phyloP scores from a whole-genome alignment of 2,329 filamentous ascomycete genomes.

The Thielaviopsis musarum region DNA sequence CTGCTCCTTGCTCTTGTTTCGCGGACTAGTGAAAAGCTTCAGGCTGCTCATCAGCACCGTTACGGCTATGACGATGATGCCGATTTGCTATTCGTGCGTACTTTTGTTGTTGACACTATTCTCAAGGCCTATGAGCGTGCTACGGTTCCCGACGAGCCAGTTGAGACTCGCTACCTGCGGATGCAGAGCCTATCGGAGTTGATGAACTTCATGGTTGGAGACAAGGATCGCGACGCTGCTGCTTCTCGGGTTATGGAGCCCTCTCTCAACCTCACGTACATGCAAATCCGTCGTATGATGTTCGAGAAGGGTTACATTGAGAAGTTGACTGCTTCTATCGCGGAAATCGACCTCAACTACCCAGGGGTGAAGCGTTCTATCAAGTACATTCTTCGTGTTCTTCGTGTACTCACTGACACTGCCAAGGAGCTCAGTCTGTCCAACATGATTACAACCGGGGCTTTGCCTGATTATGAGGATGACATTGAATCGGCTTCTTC shows the following conservation, averaged over 20 bases:
- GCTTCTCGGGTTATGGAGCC: slow-evolving; percentile 24
- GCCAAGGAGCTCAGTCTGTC: slow-evolving; percentile 72
- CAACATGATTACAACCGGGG: slow-evolving; percentile 52
- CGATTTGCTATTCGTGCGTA: slow-evolving; percentile 79
- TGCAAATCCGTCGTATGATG: slow-evolving; percentile 80
- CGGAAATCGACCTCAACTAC: slow-evolving; percentile 90
- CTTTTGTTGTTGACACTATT: slow-evolving; percentile 86
- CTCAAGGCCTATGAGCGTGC: slow-evolving; percentile 86
- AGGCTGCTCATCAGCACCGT: slow-evolving; percentile 33
- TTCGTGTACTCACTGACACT: slow-evolving; percentile 74
- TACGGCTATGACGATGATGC: slow-evolving; percentile 60
- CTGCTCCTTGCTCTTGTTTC: slow-evolving; percentile 74
- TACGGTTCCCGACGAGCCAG: slow-evolving; percentile 55
- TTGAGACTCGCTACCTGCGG: slow-evolving; percentile 75
- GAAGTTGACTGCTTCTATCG: slow-evolving; percentile 76
- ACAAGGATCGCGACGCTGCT: slow-evolving; percentile 42
- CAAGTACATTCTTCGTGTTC: slow-evolving; percentile 84
- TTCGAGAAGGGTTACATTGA: slow-evolving; percentile 94
- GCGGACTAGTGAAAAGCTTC: slow-evolving; percentile 65
- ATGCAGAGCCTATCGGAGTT: slow-evolving; percentile 79
- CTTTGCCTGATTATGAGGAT: slow-evolving; percentile 52
- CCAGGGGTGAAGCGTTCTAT: slow-evolving; percentile 84
- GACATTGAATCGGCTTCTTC: slow-evolving; percentile 79
- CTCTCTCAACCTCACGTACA: slow-evolving; percentile 22
- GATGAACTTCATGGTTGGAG: slow-evolving; percentile 81